Evolutionary conservation across 108 stramenopile species (phyloP), one percentile per base, ranked within the genome.

Genomic region (Pseudonitzschia pungens): DNA sequence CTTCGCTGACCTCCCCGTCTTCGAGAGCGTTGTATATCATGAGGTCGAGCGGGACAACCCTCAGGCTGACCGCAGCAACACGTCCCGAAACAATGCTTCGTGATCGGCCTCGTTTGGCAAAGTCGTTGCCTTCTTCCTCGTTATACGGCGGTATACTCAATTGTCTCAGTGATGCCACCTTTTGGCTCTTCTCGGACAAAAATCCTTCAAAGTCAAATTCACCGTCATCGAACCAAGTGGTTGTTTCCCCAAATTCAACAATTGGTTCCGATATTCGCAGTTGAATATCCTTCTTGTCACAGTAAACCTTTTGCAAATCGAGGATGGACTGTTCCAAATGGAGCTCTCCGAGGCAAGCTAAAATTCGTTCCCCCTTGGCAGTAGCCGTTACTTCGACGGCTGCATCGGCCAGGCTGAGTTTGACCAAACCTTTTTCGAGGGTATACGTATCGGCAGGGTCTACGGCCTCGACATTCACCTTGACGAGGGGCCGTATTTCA

Each of bases 261-360:
- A 92, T 92, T 8, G 93, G 93, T 54, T 94, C 91, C 6, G 93
- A 94, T 68, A 86, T 84, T 65, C 89, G 83, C 4, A 94, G 54
- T 74, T 88, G 76, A 55, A 94, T 87, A 26, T 81, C 70, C 50
- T 81, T 72, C 40, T 69, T 73, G 18, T 82, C 84, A 56, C 89
- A 89, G 58, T 92, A 94, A 0, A 89, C 72, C 20, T 74, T 86
- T 68, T 87, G 69, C n/a, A 94, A 76, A 73, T 94, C 93, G 24
- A 90, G 68, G 53, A 94, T 85, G 10, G 87, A 92, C 77, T 90
- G 91, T 77, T 94, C 93, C 36, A 94, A 74, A 85, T 94, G 93
- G 57, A 94, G 78, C 74, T 94, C 93, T 41, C 93, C 93, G 14
- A 92, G 80, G 73, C 91, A 92, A 10, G 90, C 90, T 51, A 94